Base-by-base conservation (phyloP, 768 basidiomycete species). In the Phanerochaete sordida region DNA sequence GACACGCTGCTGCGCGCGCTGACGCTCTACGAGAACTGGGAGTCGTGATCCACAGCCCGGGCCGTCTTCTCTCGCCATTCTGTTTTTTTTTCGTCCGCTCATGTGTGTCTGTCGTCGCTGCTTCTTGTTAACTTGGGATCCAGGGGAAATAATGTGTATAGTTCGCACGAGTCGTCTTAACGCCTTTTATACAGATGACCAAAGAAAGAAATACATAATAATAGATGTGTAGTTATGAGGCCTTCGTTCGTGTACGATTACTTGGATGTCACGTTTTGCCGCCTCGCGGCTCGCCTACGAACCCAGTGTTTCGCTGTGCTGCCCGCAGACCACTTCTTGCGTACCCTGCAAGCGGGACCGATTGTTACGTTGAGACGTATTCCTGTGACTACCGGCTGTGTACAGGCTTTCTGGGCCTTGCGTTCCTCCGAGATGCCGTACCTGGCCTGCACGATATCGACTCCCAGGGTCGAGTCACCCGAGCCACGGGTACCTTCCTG, bases 1-100 rank as follows among this genome's bases (percentile, higher is more conserved):
- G 79, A 81, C 27, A 79, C 74, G 60, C 73, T 91, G 46, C 78
- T 83, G 47, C 78, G 83, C 45, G 84, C 75, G 49, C 66, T 74
- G 44, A 66, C 63, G 56, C 70, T 77, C 72, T 77, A 75, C 67
- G 63, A 68, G 6, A 70, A 70, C 15, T 33, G 47, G 56, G 56
- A 62, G 13, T 23, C 56, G 27, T 61, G 55, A 61, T 54, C n/a
- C 21, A 50, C 39, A 19, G 11, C 19, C 19, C 23, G 16, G 15
- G 3, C 24, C 37, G 50, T 15, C 16, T 33, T 21, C 24, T 51
- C 33, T 51, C 30, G 19, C 19, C n/a, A n/a, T n/a, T n/a, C n/a
- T 33, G 30, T 51, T 43, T 16, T 43, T 43, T 16, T 6, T 35
- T 35, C 33, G 6, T 35, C 33, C 33, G 7, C 39, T 43, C 39